phyloP scores from a whole-genome alignment of 306 rosid genomes.

The Pterocarpus macrocarpus region DNA sequence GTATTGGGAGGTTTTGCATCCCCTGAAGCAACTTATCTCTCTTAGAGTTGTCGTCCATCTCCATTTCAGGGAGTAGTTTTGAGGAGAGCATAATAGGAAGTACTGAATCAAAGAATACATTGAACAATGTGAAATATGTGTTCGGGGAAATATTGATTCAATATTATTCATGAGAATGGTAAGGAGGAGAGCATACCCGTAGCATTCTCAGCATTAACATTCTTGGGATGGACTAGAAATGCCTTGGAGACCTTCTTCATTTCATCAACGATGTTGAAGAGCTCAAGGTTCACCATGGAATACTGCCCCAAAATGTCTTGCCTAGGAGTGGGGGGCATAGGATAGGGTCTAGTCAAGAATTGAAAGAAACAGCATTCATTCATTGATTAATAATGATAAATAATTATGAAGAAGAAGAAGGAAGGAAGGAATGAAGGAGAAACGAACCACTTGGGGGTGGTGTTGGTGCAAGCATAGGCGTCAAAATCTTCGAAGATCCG shows the following conservation, averaged over 20 bases:
- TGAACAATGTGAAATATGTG: background rate
- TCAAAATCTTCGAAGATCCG: conserved; percentile 90
- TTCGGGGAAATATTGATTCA: too few species aligned
- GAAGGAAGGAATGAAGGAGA: too few species aligned
- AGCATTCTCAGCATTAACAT: conserved; percentile 85
- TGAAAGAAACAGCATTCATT: too few species aligned
- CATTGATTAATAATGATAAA: too few species aligned
- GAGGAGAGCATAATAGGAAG: conserved; percentile 92
- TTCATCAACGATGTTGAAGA: conserved; percentile 92
- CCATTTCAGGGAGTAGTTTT: conserved; percentile 94
- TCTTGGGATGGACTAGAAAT: conserved; percentile 82
- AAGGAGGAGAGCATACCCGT: conserved; percentile 52
- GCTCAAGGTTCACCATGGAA: conserved; percentile 94
- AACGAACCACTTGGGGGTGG: conserved; percentile 76
- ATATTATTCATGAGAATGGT: background rate
- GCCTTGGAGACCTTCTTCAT: conserved; percentile 90
- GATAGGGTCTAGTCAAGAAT: background rate
- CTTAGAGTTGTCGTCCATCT: conserved; percentile 75
- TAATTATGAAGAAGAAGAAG: too few species aligned
- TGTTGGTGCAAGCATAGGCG: conserved; percentile 75
- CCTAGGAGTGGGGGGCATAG: conserved; percentile 57
- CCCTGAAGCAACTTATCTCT: conserved; percentile 86
- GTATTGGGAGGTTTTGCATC: conserved; percentile 80
- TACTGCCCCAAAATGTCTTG: conserved; percentile 90
- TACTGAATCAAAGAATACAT: conserved; percentile 51